Base-by-base conservation (phyloP, 2,329 filamentous ascomycete species). In the Botrytis elliptica region DNA sequence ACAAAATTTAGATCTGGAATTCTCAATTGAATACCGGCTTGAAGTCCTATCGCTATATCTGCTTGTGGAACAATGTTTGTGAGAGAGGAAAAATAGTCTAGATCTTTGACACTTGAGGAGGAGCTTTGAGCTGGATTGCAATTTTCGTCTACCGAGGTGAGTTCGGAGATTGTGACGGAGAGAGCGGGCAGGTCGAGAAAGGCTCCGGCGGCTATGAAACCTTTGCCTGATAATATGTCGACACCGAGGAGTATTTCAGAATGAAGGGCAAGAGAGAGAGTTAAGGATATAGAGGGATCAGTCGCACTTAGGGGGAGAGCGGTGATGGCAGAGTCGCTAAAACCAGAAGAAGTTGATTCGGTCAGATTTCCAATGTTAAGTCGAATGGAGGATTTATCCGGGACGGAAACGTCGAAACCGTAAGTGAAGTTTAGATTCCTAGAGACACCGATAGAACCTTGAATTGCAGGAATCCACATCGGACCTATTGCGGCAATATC, bases 241-340 rank as follows among this genome's bases (percentile, higher is more conserved):
- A 74, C 68, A 16, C 72, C 68, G 25, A 74, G 68, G 16, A 74
- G 60, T 16, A 74, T 6, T 62, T 74, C 25, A 1, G 68, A 65
- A 8, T 55, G 46, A 0, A 74, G 68, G 20, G 59, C 40, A 4
- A 74, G 68, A 4, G 57, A 62, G n/a, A 74, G 62, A 5, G 22
- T 71, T 9, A 66, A 5, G 6, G 59, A 12, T 22, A 66, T 62
- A 2, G 44, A 52, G 25, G 67, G 29, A 42, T 40, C 22, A 22
- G 72, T 71, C 1, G 72, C 38, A 1, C 62, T 74, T 2, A 74
- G 49, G 14, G 72, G 72, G 2, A 71, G 44, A 10, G 72, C 33
- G 3, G 59, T 60, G 12, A 74, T n/a, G 12, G 42, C 20, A 12
- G 49, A 22, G 4, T 71, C 20, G 40, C 40, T 60, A 22, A 74